Evolutionary conservation across 1,284 basidiomycete genomes (phyloP).

Genomic region (Coniferiporia weirii): DNA sequence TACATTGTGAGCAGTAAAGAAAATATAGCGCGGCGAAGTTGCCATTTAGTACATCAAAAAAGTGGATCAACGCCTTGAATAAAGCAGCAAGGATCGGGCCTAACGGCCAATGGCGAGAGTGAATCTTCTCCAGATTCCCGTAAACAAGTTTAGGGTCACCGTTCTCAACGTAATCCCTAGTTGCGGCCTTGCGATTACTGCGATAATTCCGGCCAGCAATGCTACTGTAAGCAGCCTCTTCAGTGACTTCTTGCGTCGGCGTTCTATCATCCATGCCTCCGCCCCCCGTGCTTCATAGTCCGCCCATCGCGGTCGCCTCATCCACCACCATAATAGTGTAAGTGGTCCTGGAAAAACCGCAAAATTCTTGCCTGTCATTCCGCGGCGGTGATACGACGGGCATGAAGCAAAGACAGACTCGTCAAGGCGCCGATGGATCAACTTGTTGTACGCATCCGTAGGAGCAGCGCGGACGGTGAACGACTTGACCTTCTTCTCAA

Average conservation of each 20-base stretch:
- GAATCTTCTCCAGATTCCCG: too few species aligned
- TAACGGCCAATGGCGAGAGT: too few species aligned
- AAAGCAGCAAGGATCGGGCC: too few species aligned
- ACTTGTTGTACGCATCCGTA: constrained; percentile 27
- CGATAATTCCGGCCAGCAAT: not conserved
- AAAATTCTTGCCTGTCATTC: constrained; percentile 25
- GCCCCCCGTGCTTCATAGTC: constrained; percentile 25
- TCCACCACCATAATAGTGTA: constrained; percentile 28
- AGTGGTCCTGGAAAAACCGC: constrained; percentile 28
- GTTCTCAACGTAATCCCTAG: too few species aligned
- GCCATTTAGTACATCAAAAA: too few species aligned
- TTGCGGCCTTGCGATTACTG: too few species aligned
- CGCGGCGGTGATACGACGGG: constrained; percentile 26
- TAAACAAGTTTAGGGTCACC: too few species aligned
- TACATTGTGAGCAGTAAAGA: too few species aligned
- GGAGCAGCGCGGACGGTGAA: constrained; percentile 24
- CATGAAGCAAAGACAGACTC: constrained; percentile 25
- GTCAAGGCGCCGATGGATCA: constrained; percentile 22
- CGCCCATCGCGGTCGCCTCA: constrained; percentile 25
- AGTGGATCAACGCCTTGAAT: too few species aligned
- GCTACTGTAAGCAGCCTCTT: not conserved
- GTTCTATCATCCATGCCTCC: constrained; percentile 23
- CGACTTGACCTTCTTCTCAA: constrained; percentile 24
- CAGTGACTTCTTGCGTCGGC: not conserved
- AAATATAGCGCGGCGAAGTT: too few species aligned